Evolutionary conservation across 176 grass and related monocot genomes (phyloP), one percentile per base, ranked within the genome.

Genomic region (Lolium multiflorum): DNA sequence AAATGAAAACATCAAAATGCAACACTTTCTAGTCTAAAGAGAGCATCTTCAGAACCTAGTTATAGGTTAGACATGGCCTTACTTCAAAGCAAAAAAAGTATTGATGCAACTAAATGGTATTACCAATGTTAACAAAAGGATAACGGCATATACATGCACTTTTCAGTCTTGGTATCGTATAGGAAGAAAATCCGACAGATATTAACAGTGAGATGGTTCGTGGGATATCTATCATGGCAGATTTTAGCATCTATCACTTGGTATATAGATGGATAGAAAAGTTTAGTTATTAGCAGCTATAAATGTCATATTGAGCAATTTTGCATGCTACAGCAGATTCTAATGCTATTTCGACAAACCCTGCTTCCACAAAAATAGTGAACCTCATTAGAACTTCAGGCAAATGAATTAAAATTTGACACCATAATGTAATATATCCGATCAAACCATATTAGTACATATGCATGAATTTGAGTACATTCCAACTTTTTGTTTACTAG

Each of bases 111-210:
- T 66, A 43, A 74, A 10, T 22, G 11, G 31, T 80, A 76, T 74
- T 74, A 79, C 2, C 22, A 89, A 80, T 66, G 10, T 66, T 35
- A n/a, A 28, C 20, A 41, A 73, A 71, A 73, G 50, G 24, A 73
- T 54, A 80, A 55, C 1, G 7, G 7, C 17, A 84, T 78, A 87
- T 44, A 78, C 43, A 47, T 12, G 62, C 14, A 59, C 4, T 70
- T 82, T 66, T 46, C 60, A 22, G 31, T 82, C 78, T 77, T 78
- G 74, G 48, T 52, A 43, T 41, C 25, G 37, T 31, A 71, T 22
- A 82, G 83, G 43, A 81, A 52, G 15, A 82, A 16, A 58, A 81
- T 31, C n/a, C 86, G 85, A 59, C 50, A 78, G 14, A 78, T 78
- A 44, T 77, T 24, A 49, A 43, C 43, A 76, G 41, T 63, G 62